Base-by-base conservation (phyloP, 2,329 filamentous ascomycete species). In the Allantophomopsis lycopodina region DNA sequence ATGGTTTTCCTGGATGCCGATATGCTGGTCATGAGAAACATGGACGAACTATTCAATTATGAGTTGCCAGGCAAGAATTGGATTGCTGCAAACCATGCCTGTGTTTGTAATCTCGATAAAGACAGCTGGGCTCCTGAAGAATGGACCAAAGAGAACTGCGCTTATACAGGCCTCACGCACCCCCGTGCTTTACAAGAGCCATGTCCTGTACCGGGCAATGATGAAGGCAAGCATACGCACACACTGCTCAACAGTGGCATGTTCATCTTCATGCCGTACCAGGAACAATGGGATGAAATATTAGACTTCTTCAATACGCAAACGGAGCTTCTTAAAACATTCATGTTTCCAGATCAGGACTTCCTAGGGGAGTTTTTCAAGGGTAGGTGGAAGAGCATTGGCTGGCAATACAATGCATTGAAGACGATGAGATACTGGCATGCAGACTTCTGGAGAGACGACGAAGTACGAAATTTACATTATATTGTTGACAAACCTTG, bases 21-120 rank as follows among this genome's bases (percentile, higher is more conserved):
- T 62, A 93, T 93, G 83, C 63, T 93, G 31, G 75, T 85, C 5
- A 61, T 79, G 44, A 67, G 67, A 49, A 89, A 91, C 60, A 91
- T 93, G 82, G 86, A 93, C 57, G 85, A 91, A 62, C 65, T 93
- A 44, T 91, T 93, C 80, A 73, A 83, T 8, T 48, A 91, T 15
- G 60, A 70, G 40, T 68, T 91, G 33, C 80, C 86, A 55, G 42
- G 77, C 16, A 53, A 65, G 32, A 65, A 73, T 32, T 80, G 91
- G 36, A 87, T 93, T 57, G 85, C 83, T 4, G 83, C 84, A 4
- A 76, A 76, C 49, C 83, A 88, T 60, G 84, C 83, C 10, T 91
- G 85, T 59, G 76, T 85, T 12, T 91, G 85, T 63, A 91, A 91
- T 58, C 83, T 84, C 14, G 64, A 85, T 44, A 67, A 71, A 44